Conservation (phyloP, 2,329 filamentous ascomycete species). For the Zymoseptoria ardabiliae region DNA sequence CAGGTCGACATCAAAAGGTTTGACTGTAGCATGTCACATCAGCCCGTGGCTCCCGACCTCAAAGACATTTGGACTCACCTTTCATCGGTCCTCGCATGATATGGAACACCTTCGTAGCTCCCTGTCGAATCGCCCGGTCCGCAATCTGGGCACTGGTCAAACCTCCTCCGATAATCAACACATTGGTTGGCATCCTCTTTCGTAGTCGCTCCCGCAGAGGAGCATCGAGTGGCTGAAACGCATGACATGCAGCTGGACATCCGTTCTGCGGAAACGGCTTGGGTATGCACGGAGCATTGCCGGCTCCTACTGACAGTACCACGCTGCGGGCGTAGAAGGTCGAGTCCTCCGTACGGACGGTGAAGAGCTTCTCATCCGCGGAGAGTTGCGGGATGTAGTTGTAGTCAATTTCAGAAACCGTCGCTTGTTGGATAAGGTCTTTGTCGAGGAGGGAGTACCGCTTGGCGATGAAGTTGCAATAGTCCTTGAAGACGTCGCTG, state of each 20-base stretch:
- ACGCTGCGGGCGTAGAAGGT: conserved; percentile 54
- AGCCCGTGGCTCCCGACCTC: background rate
- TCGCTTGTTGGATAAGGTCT: conserved; percentile 52
- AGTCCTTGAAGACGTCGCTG: conserved; percentile 34
- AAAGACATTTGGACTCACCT: conserved; percentile 9
- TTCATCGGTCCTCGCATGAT: conserved; percentile 56
- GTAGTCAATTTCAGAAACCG: conserved; percentile 56
- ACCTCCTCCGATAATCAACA: conserved; percentile 68
- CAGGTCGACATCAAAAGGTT: conserved; percentile 70
- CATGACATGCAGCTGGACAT: conserved; percentile 53
- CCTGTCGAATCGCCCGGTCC: conserved; percentile 57
- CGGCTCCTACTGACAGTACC: conserved; percentile 64
- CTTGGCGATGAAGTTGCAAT: conserved; percentile 35
- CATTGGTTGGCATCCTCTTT: conserved; percentile 46
- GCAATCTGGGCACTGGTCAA: conserved; percentile 68
- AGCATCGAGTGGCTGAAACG: conserved; percentile 46
- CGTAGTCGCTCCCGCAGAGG: conserved; percentile 49
- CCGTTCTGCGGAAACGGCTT: conserved; percentile 29
- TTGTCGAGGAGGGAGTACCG: conserved; percentile 42
- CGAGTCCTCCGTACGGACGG: conserved; percentile 50
- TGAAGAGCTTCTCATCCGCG: conserved; percentile 53
- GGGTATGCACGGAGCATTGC: conserved; percentile 49
- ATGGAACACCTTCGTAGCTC: conserved; percentile 60
- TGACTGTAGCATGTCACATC: conserved; percentile 38
- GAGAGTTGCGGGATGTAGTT: conserved; percentile 40